phyloP scores from a whole-genome alignment of 805 yeast genomes.

The Jamesozyma hellenica region DNA sequence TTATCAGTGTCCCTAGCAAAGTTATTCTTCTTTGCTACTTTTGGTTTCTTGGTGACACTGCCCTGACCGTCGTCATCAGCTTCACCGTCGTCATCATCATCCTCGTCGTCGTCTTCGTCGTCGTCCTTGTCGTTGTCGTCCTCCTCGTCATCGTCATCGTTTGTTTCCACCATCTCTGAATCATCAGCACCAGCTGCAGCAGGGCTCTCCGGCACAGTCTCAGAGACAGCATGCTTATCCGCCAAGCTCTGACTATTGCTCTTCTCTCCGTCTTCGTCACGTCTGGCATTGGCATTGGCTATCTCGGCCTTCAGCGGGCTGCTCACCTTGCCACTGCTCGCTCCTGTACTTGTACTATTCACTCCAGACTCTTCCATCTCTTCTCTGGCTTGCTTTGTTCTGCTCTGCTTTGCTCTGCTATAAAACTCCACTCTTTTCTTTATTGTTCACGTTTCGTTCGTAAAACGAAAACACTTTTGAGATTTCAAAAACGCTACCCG shows the following conservation, averaged over 20 bases:
- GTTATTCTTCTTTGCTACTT: not conserved
- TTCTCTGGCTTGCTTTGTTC: too few species aligned
- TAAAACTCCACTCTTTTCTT: too few species aligned
- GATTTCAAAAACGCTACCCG: too few species aligned
- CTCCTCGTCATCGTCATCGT: constrained; percentile 4
- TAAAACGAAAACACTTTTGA: too few species aligned
- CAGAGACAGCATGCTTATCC: not conserved
- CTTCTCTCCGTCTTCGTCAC: constrained; percentile 6
- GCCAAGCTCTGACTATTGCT: not conserved
- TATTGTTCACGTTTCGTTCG: too few species aligned
- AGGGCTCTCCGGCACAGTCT: not conserved
- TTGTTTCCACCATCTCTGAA: not conserved
- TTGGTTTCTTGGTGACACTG: constrained; percentile 2
- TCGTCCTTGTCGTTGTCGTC: constrained; percentile 4
- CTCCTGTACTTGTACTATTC: too few species aligned
- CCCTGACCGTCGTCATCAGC: constrained; percentile 5
- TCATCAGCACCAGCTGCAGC: not conserved
- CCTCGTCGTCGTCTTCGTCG: constrained; percentile 6
- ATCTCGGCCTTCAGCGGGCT: too few species aligned
- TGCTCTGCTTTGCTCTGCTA: too few species aligned
- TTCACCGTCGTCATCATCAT: constrained; percentile 3
- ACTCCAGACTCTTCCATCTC: too few species aligned
- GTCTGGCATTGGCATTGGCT: not conserved
- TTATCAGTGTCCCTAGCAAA: not conserved
- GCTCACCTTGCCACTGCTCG: too few species aligned